These are phyloP conservation scores for Rhizopogon roseolus DNA, from an alignment of 768 basidiomycete species.

Conservation along the genomic window DNA sequence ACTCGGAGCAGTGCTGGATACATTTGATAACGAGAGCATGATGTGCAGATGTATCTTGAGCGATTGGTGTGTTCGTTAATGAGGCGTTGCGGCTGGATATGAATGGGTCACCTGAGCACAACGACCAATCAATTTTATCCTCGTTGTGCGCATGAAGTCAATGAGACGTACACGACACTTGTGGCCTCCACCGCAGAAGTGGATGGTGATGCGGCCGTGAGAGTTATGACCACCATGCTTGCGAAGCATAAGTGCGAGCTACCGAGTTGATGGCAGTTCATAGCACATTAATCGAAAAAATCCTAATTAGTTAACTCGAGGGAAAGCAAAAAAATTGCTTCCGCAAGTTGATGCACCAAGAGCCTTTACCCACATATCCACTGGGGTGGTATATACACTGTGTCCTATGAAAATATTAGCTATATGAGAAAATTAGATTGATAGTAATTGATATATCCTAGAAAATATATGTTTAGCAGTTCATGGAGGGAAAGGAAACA, in stretches of 20 bases:
- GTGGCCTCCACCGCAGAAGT: slow-evolving; percentile 86
- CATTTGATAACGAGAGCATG: slow-evolving; percentile 75
- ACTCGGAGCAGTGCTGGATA: too few relatives aligned
- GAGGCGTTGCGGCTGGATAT: slow-evolving; percentile 28
- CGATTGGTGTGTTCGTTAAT: slow-evolving; percentile 66
- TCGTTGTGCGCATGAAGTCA: slow-evolving; percentile 72
- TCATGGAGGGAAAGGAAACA: too few relatives aligned
- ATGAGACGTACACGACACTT: slow-evolving; percentile 81
- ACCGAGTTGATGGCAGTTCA: slow-evolving; percentile 13
- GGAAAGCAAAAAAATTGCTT: slow-evolving; percentile 54
- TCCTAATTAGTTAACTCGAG: slow-evolving; percentile 30
- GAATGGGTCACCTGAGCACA: slow-evolving; percentile 57
- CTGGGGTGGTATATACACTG: slow-evolving; percentile 80
- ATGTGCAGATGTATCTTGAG: slow-evolving; percentile 78
- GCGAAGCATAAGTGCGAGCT: slow-evolving; percentile 45
- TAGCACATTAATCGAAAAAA: slow-evolving; percentile 2
- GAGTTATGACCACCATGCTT: slow-evolving; percentile 84
- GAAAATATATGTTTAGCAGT: too few relatives aligned
- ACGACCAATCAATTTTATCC: slow-evolving; percentile 74
- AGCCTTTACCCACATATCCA: slow-evolving; percentile 89
- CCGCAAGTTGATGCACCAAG: slow-evolving; percentile 62
- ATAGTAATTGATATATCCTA: too few relatives aligned
- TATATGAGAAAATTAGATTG: slow-evolving; percentile 4
- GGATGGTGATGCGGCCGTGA: slow-evolving; percentile 81
- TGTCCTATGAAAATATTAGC: slow-evolving; percentile 46